A percentile compares a stretch with the other conserved stretches of the same genome.
These are phyloP conservation scores for Pseudophaeomoniella oleicola DNA, from an alignment of 2,329 filamentous ascomycete genomes.

Conservation along the genomic window DNA sequence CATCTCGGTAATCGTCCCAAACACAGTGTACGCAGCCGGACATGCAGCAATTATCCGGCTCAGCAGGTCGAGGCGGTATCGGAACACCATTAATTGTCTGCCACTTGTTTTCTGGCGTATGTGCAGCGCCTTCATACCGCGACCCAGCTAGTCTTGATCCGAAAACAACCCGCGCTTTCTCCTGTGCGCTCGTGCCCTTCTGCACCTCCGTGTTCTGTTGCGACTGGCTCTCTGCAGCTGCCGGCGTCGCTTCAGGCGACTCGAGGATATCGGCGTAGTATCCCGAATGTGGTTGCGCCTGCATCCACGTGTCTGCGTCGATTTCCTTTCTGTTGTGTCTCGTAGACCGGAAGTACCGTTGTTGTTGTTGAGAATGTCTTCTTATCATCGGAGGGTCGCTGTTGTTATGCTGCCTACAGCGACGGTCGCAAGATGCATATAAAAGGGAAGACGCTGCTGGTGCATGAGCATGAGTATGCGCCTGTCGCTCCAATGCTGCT, in stretches of 20 bases:
- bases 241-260: constrained; percentile 9
- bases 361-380: too few species aligned
- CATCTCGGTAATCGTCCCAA: constrained; percentile 83
- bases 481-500: too few species aligned
- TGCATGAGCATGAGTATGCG: too few species aligned
- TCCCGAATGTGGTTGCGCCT: constrained; percentile 25
- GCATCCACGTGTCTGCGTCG: constrained; percentile 9
- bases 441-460: too few species aligned
- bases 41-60: constrained; percentile 99
- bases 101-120: constrained; percentile 38
- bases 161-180: constrained; percentile 58
- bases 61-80: constrained; percentile 69
- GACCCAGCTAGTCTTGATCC: constrained; percentile 65
- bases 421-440: too few species aligned
- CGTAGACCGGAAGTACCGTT: too few species aligned
- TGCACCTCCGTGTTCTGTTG: constrained; percentile 7
- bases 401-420: too few species aligned
- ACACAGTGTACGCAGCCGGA: constrained; percentile 96
- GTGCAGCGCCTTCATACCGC: constrained; percentile 39
- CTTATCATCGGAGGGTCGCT: too few species aligned
- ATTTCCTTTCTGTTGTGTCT: too few species aligned
- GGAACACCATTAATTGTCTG: constrained; percentile 56
- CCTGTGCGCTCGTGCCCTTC: constrained; percentile 17
- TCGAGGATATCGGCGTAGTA: constrained; percentile 29
- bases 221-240: constrained; percentile 2